A percentile compares a stretch with the other conserved stretches of the same genome.
phyloP scores from a whole-genome alignment of 768 basidiomycete genomes.

The Dentipellis sp. region DNA sequence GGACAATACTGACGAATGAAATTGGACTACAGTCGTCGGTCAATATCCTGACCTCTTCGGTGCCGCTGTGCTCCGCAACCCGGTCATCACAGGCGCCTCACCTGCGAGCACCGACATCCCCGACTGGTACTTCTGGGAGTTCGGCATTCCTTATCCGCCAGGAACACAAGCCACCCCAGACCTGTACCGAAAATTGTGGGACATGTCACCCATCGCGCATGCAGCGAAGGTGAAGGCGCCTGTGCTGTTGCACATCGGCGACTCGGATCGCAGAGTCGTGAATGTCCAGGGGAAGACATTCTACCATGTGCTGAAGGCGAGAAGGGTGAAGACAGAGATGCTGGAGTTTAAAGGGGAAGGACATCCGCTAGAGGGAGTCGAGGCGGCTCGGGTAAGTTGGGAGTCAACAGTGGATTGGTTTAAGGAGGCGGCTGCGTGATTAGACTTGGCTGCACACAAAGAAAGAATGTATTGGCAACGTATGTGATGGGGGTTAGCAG shows the following conservation, averaged over 20 bases:
- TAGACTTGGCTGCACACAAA: too few relatives aligned
- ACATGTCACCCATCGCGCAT: conserved; percentile 20
- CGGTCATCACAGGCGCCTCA: conserved; percentile 22
- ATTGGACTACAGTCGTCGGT: conserved; percentile 17
- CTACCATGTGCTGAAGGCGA: conserved; percentile 22
- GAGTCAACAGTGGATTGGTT: conserved; percentile 11
- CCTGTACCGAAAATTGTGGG: conserved; percentile 14
- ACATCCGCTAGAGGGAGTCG: conserved; percentile 21
- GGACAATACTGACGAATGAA: background rate
- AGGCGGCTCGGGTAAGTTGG: conserved; percentile 12
- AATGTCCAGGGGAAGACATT: conserved; percentile 21
- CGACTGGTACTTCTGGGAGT: conserved; percentile 25
- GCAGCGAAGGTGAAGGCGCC: conserved; percentile 19
- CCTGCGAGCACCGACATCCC: conserved; percentile 24
- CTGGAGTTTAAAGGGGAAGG: conserved; percentile 23
- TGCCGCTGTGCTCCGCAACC: conserved; percentile 24
- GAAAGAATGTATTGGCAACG: too few relatives aligned
- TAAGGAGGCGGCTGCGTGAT: background rate
- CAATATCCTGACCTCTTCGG: conserved; percentile 21
- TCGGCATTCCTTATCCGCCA: conserved; percentile 8
- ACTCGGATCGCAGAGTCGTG: conserved; percentile 23
- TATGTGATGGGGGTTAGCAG: too few relatives aligned
- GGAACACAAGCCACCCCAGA: conserved; percentile 8
- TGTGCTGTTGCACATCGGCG: conserved; percentile 23
- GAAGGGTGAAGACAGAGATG: conserved; percentile 20